phyloP scores from a whole-genome alignment of 345 rosid species.

The Brassica cretica region DNA sequence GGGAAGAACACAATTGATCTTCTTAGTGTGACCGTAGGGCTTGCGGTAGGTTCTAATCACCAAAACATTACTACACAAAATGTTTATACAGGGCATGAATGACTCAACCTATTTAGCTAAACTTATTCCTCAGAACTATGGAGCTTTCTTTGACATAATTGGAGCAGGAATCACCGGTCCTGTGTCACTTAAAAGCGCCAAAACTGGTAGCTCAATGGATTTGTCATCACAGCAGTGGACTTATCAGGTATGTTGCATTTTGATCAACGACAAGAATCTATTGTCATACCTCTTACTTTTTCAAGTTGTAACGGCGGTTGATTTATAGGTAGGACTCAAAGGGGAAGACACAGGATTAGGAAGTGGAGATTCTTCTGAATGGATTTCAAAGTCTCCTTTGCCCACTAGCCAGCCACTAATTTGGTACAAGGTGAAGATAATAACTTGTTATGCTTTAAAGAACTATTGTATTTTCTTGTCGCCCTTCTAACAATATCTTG shows the following conservation, averaged over 20 bases:
- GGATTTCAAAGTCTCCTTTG: slow-evolving; percentile 65
- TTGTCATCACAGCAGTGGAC: slow-evolving; percentile 78
- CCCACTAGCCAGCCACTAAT: slow-evolving; percentile 76
- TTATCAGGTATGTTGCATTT: slow-evolving; percentile 61
- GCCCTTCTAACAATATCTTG: not conserved
- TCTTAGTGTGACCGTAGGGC: slow-evolving; percentile 91
- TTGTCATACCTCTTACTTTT: slow-evolving; percentile 7
- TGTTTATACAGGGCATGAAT: not conserved
- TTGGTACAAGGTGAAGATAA: slow-evolving; percentile 87
- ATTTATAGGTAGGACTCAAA: slow-evolving; percentile 71
- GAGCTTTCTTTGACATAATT: slow-evolving; percentile 69
- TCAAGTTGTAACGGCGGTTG: slow-evolving; percentile 16
- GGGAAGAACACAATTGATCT: slow-evolving; percentile 86
- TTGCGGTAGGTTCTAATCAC: slow-evolving; percentile 55
- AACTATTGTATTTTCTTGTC: not conserved
- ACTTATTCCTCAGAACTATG: slow-evolving; percentile 65
- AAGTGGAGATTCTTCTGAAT: slow-evolving; percentile 68
- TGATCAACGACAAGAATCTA: slow-evolving; percentile 1
- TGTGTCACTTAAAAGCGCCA: slow-evolving; percentile 61
- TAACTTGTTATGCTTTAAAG: not conserved
- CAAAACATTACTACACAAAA: not conserved
- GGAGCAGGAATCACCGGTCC: slow-evolving; percentile 97
- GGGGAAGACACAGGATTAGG: slow-evolving; percentile 74
- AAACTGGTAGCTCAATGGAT: slow-evolving; percentile 55
- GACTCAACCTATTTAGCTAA: not conserved